A percentile compares a stretch with the other conserved stretches of the same genome.
Conservation (phyloP, 257 asterid genomes). For the Lycium ferocissimum region DNA sequence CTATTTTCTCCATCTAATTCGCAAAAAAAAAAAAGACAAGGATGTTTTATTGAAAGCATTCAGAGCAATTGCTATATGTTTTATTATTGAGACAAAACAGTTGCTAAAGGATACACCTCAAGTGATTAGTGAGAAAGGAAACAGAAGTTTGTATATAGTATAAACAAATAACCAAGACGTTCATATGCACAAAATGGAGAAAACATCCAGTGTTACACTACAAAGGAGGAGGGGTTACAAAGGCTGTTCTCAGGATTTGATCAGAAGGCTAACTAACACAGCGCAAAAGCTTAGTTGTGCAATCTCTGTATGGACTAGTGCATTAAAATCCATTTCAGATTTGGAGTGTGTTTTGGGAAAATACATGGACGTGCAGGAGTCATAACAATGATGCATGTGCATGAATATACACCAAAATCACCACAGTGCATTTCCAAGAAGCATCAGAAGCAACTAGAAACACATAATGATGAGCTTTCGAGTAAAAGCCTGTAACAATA, state of each 20-base stretch:
- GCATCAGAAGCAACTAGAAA: slow-evolving; percentile 26
- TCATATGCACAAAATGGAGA: neutral
- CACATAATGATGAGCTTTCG: slow-evolving; percentile 3
- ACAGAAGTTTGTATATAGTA: neutral
- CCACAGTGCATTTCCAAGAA: slow-evolving; percentile 14
- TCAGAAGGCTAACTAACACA: neutral
- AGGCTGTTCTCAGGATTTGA: neutral
- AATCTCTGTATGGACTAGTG: slow-evolving; percentile 18
- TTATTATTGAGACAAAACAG: neutral
- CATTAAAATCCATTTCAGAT: slow-evolving; percentile 34
- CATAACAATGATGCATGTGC: slow-evolving; percentile 29
- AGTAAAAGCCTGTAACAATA: slow-evolving; percentile 9
- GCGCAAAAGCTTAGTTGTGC: slow-evolving; percentile 3
- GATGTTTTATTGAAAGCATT: neutral
- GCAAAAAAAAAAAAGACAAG: neutral
- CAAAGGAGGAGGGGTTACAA: neutral
- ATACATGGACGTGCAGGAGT: slow-evolving; percentile 3
- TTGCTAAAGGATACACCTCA: neutral
- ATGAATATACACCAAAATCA: slow-evolving; percentile 25
- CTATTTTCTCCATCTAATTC: neutral
- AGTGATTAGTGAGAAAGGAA: slow-evolving; percentile 20
- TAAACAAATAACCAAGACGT: neutral
- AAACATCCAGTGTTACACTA: neutral
- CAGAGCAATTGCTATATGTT: neutral
- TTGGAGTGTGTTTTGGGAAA: neutral